These are phyloP conservation scores for Xylariaceae sp. DNA, from an alignment of 2,329 filamentous ascomycete genomes.

Conservation along the genomic window DNA sequence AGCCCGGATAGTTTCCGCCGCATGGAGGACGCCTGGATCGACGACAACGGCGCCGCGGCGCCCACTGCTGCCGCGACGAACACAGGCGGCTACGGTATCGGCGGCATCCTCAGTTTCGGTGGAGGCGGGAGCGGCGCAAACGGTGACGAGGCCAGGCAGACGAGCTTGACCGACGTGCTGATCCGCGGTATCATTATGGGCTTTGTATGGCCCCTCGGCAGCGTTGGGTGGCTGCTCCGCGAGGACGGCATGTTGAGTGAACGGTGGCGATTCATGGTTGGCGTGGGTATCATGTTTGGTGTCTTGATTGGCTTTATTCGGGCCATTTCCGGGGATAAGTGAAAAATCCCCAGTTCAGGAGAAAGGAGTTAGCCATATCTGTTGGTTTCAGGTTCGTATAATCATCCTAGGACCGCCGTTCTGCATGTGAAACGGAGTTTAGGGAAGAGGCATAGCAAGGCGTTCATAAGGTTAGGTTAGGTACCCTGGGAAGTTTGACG, in stretches of 20 bases:
- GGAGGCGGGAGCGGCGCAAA: slow-evolving; percentile 30
- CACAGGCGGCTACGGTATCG: slow-evolving; percentile 30
- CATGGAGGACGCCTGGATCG: slow-evolving; percentile 89
- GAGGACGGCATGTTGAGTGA: slow-evolving; percentile 85
- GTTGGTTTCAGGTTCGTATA: neutral
- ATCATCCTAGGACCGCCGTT: slow-evolving; percentile 3
- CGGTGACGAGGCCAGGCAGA: slow-evolving; percentile 43
- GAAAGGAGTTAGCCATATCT: neutral
- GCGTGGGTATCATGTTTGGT: slow-evolving; percentile 69
- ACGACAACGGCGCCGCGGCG: slow-evolving; percentile 50
- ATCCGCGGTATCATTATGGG: slow-evolving; percentile 84
- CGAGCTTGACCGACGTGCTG: slow-evolving; percentile 71
- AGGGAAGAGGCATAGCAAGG: slow-evolving; percentile 11
- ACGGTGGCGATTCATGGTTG: slow-evolving; percentile 78
- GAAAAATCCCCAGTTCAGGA: neutral
- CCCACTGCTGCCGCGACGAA: slow-evolving; percentile 28
- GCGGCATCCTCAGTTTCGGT: slow-evolving; percentile 32
- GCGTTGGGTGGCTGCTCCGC: slow-evolving; percentile 75
- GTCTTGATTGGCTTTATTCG: slow-evolving; percentile 34
- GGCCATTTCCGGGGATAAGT: slow-evolving; percentile 31
- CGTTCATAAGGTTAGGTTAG: slow-evolving; percentile 2
- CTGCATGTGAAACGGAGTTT: slow-evolving; percentile 16
- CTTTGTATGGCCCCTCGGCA: slow-evolving; percentile 91
- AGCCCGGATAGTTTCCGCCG: slow-evolving; percentile 66
- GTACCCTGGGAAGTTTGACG: neutral